phyloP scores from a whole-genome alignment of 108 stramenopile species.

The Seminavis robusta region DNA sequence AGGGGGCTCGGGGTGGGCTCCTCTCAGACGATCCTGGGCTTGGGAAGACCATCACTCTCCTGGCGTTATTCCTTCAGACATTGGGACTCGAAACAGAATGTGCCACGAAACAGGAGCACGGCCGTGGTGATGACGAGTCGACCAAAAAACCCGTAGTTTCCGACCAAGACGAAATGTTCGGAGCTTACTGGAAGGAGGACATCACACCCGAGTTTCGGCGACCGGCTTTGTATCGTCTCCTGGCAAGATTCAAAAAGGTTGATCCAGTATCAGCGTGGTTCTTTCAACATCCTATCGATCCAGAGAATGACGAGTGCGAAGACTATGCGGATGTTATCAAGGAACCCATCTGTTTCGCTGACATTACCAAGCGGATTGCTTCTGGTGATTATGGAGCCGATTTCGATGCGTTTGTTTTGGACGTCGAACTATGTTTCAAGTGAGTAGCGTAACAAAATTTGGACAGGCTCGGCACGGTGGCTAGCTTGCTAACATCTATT shows the following conservation, averaged over 20 bases:
- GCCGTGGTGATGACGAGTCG: not conserved
- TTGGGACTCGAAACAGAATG: conserved; percentile 47
- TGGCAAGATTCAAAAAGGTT: conserved; percentile 17
- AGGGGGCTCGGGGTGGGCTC: conserved; percentile 38
- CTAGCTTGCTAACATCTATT: not conserved
- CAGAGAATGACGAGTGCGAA: conserved; percentile 40
- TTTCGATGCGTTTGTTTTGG: conserved; percentile 38
- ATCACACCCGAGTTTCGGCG: conserved; percentile 20
- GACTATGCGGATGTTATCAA: conserved; percentile 69
- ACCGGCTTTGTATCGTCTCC: conserved; percentile 22
- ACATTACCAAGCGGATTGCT: conserved; percentile 28
- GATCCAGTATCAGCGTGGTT: conserved; percentile 3
- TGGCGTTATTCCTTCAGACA: conserved; percentile 72
- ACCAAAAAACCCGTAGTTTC: not conserved
- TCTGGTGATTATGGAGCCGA: conserved; percentile 18
- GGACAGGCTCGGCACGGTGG: too few relatives aligned
- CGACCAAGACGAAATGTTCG: conserved; percentile 34
- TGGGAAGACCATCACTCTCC: conserved; percentile 79
- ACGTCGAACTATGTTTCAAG: conserved; percentile 17
- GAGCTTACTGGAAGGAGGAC: conserved; percentile 59
- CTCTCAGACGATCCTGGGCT: conserved; percentile 80
- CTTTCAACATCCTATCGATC: conserved; percentile 16
- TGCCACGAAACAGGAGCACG: too few relatives aligned
- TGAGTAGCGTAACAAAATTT: too few relatives aligned
- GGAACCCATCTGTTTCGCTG: conserved; percentile 59